These are phyloP conservation scores for Metschnikowia cerradonensis DNA, from an alignment of 805 yeast genomes.

Conservation along the genomic window DNA sequence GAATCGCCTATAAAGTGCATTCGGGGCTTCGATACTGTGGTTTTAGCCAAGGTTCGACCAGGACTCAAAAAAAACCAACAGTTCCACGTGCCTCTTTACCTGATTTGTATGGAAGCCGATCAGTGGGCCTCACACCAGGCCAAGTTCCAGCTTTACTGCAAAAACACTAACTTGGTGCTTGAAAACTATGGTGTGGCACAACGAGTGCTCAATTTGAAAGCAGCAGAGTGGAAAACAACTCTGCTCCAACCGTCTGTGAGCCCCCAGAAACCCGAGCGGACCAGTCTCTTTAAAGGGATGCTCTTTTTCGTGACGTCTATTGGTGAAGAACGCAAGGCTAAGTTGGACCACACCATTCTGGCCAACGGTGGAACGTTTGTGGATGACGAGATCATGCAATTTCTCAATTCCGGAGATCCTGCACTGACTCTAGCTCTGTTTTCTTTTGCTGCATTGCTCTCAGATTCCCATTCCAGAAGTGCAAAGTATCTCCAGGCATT, in stretches of 20 bases:
- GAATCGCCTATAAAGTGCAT: conserved; percentile 41
- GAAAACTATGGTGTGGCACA: conserved; percentile 12
- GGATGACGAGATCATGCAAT: conserved; percentile 33
- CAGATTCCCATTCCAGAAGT: conserved; percentile 58
- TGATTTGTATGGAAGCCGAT: conserved; percentile 35
- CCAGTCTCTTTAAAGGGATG: conserved; percentile 15
- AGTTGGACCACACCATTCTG: conserved; percentile 32
- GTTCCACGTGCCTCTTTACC: conserved; percentile 24
- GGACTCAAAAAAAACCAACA: conserved; percentile 10
- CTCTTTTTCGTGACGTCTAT: conserved; percentile 37
- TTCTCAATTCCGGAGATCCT: conserved; percentile 13
- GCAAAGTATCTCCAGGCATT: conserved; percentile 73
- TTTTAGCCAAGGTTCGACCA: conserved; percentile 25
- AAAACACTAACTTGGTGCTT: conserved; percentile 20
- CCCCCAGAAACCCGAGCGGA: conserved; percentile 2
- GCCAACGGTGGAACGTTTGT: conserved; percentile 40
- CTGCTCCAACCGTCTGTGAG: background rate
- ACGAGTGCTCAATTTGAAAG: background rate
- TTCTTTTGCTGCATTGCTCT: conserved; percentile 62
- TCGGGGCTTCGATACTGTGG: conserved; percentile 56
- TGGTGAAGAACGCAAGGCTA: conserved; percentile 29
- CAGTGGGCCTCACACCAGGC: conserved; percentile 40
- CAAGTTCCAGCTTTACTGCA: conserved; percentile 21
- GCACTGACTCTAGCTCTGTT: conserved; percentile 23
- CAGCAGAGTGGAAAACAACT: background rate